Base-by-base conservation (phyloP, 768 basidiomycete genomes). In the Candolleomyces eurysporus region DNA sequence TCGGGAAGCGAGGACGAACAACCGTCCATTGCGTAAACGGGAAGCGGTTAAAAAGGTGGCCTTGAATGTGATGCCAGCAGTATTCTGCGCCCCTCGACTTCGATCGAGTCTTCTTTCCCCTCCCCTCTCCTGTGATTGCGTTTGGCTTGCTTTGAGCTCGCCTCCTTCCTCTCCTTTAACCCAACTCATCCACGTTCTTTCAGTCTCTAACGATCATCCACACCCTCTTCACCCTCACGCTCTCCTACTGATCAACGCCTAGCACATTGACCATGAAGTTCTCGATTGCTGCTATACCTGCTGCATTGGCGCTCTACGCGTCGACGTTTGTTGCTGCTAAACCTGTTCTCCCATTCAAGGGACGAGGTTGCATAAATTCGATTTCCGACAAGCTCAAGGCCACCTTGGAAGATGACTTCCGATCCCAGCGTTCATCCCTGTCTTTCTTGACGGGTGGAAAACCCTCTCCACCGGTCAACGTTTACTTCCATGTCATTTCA, bases 401-500 rank as follows among this genome's bases (percentile, higher is more conserved):
- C 10, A 17, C 48, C 30, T 21, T 58, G 19, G 57, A 58, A 30
- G 13, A 48, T 5, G 30, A 58, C 13, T 58, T 58, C 57, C 11
- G 22, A 11, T 5, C n/a, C 14, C 45, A 36, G 46, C 32, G 43
- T 19, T 26, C 45, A 36, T 32, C 45, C 19, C 11, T 26, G 6
- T 36, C 36, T 36, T 26, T 26, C 26, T 5, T 36, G 22, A 5
- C 2, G 26, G 46, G 14, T 8, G 13, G 11, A 58, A 46, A 8
- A 39, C 46, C n/a, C 46, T 49, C 22, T 55, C 55, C 10, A 52
- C 51, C 11, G 58, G 57, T 65, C 49, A 61, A 70, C 59, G 68
- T 75, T 39, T 67, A 72, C 59, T 72, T 72, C 67, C 72, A 77
- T 59, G 73, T 74, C 50, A 66, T 79, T 59, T 64, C 68, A 56